Conservation (phyloP, 1,284 basidiomycete species). For the Ceratorhiza oryzae-sativae region DNA sequence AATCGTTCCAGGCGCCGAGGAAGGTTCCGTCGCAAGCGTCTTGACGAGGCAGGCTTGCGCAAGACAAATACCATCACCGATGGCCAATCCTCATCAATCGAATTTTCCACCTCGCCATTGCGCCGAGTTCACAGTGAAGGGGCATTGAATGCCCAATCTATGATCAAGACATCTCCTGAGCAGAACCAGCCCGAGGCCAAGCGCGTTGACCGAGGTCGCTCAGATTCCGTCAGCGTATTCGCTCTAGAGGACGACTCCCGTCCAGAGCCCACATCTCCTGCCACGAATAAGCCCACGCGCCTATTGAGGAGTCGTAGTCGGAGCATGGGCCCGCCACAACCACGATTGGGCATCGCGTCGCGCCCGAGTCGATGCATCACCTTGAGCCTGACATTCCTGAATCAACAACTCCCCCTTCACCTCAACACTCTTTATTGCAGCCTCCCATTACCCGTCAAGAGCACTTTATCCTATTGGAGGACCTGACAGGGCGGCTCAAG, state of each 20-base stretch:
- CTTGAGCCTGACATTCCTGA: constrained; percentile 34
- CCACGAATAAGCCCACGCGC: neutral
- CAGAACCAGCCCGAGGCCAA: constrained; percentile 11
- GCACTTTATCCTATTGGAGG: constrained; percentile 99
- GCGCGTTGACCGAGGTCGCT: constrained; percentile 29
- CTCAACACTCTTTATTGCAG: constrained; percentile 29
- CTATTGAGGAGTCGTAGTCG: constrained; percentile 37
- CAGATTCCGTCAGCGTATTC: constrained; percentile 49
- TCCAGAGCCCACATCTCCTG: constrained; percentile 44
- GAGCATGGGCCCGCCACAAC: constrained; percentile 30
- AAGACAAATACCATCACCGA: neutral
- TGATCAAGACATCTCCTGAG: constrained; percentile 27
- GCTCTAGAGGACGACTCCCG: constrained; percentile 54
- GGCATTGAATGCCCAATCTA: constrained; percentile 8
- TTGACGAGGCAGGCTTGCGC: constrained; percentile 20
- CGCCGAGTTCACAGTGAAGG: constrained; percentile 71
- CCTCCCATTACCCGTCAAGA: constrained; percentile 79
- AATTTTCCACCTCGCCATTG: constrained; percentile 50
- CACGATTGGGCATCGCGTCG: constrained; percentile 23
- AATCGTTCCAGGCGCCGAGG: constrained; percentile 19
- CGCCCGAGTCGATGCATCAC: constrained; percentile 18
- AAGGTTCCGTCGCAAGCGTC: constrained; percentile 34
- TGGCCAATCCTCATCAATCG: neutral
- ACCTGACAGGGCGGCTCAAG: constrained; percentile 93
- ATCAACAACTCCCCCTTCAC: constrained; percentile 46